Evolutionary conservation across 139 green algal genomes (phyloP).

Genomic region (Raphidocelis subcapitata): DNA sequence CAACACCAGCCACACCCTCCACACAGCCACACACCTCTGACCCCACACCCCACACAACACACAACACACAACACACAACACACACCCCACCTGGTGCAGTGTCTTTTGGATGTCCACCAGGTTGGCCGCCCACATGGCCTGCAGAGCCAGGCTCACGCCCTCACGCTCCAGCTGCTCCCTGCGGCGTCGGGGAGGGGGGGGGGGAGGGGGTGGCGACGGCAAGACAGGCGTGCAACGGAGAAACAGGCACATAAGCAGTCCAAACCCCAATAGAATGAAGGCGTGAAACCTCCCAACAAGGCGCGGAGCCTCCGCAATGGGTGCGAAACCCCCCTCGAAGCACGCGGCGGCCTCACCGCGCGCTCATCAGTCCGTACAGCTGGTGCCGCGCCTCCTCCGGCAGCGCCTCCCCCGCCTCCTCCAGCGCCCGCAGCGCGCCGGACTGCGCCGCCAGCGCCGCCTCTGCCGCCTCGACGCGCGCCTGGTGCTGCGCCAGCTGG

Average conservation of each 20-base stretch:
- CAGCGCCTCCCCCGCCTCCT: conserved; percentile 15
- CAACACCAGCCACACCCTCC: no score
- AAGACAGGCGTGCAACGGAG: neutral
- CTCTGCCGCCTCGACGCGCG: conserved; percentile 16
- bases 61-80: no score
- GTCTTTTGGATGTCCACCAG: conserved; percentile 90
- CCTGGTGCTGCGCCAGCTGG: conserved; percentile 23
- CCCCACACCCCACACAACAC: no score
- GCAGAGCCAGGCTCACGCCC: conserved; percentile 80
- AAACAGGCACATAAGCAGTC: neutral
- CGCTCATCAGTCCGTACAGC: conserved; percentile 21
- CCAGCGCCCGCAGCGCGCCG: conserved; percentile 11
- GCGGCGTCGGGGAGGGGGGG: neutral
- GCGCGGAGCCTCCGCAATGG: no score
- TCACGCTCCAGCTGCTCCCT: conserved; percentile 70
- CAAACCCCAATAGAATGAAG: no score
- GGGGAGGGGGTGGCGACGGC: neutral
- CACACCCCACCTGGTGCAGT: conserved; percentile 57
- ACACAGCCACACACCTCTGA: neutral
- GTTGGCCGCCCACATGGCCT: conserved; percentile 94
- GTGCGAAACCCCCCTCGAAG: no score
- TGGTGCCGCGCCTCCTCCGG: conserved; percentile 14
- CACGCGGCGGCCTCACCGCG: conserved; percentile 6
- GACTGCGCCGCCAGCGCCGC: conserved; percentile 12
- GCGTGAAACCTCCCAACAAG: no score